Conservation (phyloP, 2,329 filamentous ascomycete genomes). For the Fusarium equiseti region DNA sequence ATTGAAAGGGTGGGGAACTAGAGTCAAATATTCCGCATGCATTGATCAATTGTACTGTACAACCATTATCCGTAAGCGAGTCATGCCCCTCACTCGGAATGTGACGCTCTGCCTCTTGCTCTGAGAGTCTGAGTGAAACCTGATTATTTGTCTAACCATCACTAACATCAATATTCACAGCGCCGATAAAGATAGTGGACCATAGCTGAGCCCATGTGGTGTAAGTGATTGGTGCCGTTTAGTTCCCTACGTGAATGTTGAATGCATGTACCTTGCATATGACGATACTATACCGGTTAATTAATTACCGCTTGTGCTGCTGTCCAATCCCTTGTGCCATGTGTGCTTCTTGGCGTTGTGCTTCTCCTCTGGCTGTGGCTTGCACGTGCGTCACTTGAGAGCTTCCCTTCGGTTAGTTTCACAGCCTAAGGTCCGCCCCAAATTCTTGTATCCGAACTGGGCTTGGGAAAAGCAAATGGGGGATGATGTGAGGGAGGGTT, state of each 20-base stretch:
- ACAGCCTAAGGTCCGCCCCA: neutral
- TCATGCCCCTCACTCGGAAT: neutral
- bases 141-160: neutral
- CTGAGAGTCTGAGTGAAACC: neutral
- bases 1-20: neutral
- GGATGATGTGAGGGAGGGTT: neutral
- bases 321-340: slow-evolving; percentile 34
- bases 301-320: slow-evolving; percentile 4
- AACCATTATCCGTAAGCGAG: neutral
- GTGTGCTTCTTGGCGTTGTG: slow-evolving; percentile 10
- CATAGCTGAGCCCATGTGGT: slow-evolving; percentile 18
- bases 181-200: neutral
- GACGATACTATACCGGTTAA: slow-evolving; percentile 4
- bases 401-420: neutral
- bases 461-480: neutral
- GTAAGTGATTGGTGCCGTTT: slow-evolving; percentile 25
- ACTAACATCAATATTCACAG: neutral
- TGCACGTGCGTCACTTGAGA: slow-evolving; percentile 31
- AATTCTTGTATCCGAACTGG: slow-evolving; percentile 5
- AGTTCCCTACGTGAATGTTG: neutral
- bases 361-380: slow-evolving; percentile 1
- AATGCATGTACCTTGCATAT: slow-evolving; percentile 22
- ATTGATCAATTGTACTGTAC: neutral
- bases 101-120: neutral
- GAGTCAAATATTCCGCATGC: neutral